Evolutionary conservation across 2,329 filamentous ascomycete genomes (phyloP).

Genomic region (Tympanopsis confertula): DNA sequence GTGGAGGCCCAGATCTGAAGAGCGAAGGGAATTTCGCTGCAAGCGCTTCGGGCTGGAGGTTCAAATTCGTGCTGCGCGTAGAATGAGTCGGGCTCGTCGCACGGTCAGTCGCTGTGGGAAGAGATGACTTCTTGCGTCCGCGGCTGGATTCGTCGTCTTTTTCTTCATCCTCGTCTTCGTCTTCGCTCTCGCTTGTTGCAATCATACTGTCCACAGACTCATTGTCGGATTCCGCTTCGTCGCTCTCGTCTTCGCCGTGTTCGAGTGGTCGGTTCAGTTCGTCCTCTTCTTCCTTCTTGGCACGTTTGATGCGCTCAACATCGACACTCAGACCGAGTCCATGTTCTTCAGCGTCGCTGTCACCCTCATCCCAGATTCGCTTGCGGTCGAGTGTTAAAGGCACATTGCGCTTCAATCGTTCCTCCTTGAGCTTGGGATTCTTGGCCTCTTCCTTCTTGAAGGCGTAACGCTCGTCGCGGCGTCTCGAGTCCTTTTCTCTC

Average conservation of each 20-base stretch:
- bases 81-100: slow-evolving; percentile 42
- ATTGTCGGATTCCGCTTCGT: background rate
- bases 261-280: slow-evolving; percentile 11
- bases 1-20: slow-evolving; percentile 22
- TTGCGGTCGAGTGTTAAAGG: background rate
- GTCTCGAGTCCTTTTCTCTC: slow-evolving; percentile 3
- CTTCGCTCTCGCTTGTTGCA: slow-evolving; percentile 9
- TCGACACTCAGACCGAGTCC: slow-evolving; percentile 29
- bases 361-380: background rate
- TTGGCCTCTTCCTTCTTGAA: slow-evolving; percentile 4
- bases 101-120: slow-evolving; percentile 7
- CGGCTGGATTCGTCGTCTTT: background rate
- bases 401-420: background rate
- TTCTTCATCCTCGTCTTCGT: background rate
- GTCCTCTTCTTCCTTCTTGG: slow-evolving; percentile 29
- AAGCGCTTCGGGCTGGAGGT: slow-evolving; percentile 46
- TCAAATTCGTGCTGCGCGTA: slow-evolving; percentile 44
- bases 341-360: slow-evolving; percentile 1
- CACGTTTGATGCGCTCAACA: slow-evolving; percentile 32
- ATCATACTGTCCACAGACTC: slow-evolving; percentile 1
- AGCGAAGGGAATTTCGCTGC: slow-evolving; percentile 47
- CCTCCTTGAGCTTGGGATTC: background rate
- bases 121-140: slow-evolving; percentile 1
- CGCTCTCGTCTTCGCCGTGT: slow-evolving; percentile 5
- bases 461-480: slow-evolving; percentile 3